phyloP scores from a whole-genome alignment of 805 yeast species.

The Isabelozyma gotoi region DNA sequence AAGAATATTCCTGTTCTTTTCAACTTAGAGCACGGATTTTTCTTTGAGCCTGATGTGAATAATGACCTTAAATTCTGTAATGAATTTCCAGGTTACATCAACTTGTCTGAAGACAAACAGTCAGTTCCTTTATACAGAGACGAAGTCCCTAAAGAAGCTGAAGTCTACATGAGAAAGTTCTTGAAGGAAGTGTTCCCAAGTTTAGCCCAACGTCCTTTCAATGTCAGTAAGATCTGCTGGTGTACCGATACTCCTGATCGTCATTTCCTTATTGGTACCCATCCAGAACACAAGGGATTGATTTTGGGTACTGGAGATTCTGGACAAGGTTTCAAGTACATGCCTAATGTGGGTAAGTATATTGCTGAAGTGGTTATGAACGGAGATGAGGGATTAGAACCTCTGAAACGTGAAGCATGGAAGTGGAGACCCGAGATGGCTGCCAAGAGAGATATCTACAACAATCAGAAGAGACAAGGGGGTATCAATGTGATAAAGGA shows the following conservation, averaged over 20 bases:
- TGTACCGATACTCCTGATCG: slow-evolving; percentile 37
- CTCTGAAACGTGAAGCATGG: slow-evolving; percentile 13
- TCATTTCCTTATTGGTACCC: slow-evolving; percentile 25
- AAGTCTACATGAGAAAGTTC: slow-evolving; percentile 26
- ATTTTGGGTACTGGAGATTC: slow-evolving; percentile 34
- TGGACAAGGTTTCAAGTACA: slow-evolving; percentile 34
- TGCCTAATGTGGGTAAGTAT: slow-evolving; percentile 34
- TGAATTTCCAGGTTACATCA: slow-evolving; percentile 39
- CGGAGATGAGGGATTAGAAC: slow-evolving; percentile 25
- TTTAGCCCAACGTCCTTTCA: slow-evolving; percentile 25
- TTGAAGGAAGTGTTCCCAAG: slow-evolving; percentile 30
- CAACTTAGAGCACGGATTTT: slow-evolving; percentile 38
- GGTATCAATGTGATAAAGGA: slow-evolving; percentile 5
- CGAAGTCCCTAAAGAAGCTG: slow-evolving; percentile 32
- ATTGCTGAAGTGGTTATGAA: slow-evolving; percentile 49
- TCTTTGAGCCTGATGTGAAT: slow-evolving; percentile 39
- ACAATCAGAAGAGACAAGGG: slow-evolving; percentile 6
- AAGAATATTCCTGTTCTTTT: slow-evolving; percentile 36
- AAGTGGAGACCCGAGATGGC: slow-evolving; percentile 8
- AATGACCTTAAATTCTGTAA: slow-evolving; percentile 38
- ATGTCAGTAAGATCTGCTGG: slow-evolving; percentile 31
- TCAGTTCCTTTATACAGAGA: slow-evolving; percentile 29
- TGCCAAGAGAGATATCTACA: background rate
- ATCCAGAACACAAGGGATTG: slow-evolving; percentile 23
- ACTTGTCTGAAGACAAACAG: slow-evolving; percentile 8